A percentile compares a stretch with the other conserved stretches of the same genome.
phyloP scores from a whole-genome alignment of 352 stramenopile genomes.

The Achlya hypogyna region DNA sequence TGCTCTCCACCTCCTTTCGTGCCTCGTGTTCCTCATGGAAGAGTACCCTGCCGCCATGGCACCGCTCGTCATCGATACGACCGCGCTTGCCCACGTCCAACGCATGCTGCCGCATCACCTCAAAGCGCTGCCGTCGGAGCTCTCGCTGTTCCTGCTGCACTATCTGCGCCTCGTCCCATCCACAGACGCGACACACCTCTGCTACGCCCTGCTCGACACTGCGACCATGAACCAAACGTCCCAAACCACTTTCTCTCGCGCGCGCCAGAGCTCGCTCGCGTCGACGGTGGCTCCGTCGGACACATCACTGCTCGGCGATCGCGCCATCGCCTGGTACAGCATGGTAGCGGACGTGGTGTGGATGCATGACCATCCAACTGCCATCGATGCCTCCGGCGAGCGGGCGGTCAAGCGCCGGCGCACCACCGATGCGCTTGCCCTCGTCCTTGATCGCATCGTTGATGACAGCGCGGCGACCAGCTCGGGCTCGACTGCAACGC shows the following conservation, averaged over 20 bases:
- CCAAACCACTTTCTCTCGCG: not conserved
- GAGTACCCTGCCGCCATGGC: not conserved
- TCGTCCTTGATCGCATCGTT: not conserved
- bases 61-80: not conserved
- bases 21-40: constrained; percentile 10
- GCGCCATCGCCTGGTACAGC: not conserved
- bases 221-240: not conserved
- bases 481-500: not conserved
- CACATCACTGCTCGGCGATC: not conserved
- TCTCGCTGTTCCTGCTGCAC: not conserved
- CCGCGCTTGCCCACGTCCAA: not conserved
- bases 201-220: not conserved
- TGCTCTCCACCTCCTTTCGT: constrained; percentile 6
- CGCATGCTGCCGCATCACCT: not conserved
- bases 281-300: not conserved
- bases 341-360: not conserved
- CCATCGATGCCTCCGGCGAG: not conserved
- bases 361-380: not conserved
- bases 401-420: not conserved
- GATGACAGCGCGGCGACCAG: not conserved
- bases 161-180: not conserved
- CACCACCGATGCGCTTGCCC: not conserved
- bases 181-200: not conserved
- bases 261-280: not conserved
- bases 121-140: not conserved